Evolutionary conservation across 305 asterid species (phyloP).

Genomic region (Solanum hybrid): DNA sequence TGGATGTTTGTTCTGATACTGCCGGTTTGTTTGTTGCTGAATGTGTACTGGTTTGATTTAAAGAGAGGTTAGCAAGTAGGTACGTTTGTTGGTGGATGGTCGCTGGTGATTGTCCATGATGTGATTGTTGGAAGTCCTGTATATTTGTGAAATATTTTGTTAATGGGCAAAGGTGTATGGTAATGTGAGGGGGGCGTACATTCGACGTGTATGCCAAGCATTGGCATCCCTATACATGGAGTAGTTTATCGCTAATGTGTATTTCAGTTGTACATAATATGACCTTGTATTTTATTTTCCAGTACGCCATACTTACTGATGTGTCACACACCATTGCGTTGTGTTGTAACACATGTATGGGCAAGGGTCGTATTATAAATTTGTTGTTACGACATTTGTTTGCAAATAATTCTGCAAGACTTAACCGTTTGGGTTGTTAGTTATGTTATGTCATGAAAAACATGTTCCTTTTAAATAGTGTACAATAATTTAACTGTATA

Average conservation of each 20-base stretch:
- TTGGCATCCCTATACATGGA: neutral
- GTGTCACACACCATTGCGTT: neutral
- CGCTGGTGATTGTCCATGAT: too few species aligned
- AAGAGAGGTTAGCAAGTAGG: too few species aligned
- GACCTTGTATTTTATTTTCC: too few species aligned
- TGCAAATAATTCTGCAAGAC: neutral
- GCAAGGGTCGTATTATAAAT: neutral
- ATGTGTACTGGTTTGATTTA: too few species aligned
- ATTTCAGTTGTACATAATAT: neutral
- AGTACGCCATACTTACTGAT: neutral
- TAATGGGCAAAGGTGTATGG: neutral
- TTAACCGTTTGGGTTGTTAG: neutral
- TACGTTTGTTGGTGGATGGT: too few species aligned
- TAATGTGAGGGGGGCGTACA: neutral
- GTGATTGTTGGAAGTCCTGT: neutral
- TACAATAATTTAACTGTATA: too few species aligned
- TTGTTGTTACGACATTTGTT: neutral
- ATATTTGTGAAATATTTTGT: neutral
- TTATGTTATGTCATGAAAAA: neutral
- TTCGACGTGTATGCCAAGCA: neutral
- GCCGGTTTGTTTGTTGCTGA: too few species aligned
- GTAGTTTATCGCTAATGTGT: neutral
- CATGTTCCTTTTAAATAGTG: neutral
- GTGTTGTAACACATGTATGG: neutral
- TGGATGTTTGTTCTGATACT: too few species aligned